A percentile compares a stretch with the other conserved stretches of the same genome.
Evolutionary conservation across 2,329 filamentous ascomycete species (phyloP).

Genomic region (Hypoxylon sp.): DNA sequence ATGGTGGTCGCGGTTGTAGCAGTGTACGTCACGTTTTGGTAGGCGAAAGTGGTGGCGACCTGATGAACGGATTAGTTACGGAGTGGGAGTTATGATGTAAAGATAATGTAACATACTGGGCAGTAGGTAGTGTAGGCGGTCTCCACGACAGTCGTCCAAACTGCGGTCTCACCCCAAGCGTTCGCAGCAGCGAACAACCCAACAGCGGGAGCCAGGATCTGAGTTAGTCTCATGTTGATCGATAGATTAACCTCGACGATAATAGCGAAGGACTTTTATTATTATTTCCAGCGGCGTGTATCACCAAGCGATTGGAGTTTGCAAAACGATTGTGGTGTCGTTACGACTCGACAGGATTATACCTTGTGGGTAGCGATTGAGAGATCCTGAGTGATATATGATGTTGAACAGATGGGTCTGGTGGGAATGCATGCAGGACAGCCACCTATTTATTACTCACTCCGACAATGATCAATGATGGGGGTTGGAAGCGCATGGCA

Average conservation of each 20-base stretch:
- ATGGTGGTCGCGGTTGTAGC: conserved; percentile 60
- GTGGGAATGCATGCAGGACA: conserved; percentile 39
- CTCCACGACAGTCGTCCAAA: conserved; percentile 57
- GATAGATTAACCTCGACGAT: conserved; percentile 39
- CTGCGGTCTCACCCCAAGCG: conserved; percentile 49
- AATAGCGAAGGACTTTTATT: conserved; percentile 44
- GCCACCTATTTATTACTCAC: conserved; percentile 48
- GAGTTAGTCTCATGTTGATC: conserved; percentile 57
- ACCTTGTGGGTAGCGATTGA: conserved; percentile 38
- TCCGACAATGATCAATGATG: conserved; percentile 12
- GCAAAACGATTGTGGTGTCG: conserved; percentile 48
- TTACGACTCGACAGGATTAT: conserved; percentile 41
- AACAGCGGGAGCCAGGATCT: conserved; percentile 53
- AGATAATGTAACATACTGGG: conserved; percentile 56
- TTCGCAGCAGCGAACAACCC: conserved; percentile 53
- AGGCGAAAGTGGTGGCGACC: conserved; percentile 58
- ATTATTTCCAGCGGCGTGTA: conserved; percentile 41
- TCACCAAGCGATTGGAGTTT: conserved; percentile 47
- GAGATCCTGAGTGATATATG: conserved; percentile 46
- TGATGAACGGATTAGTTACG: conserved; percentile 34
- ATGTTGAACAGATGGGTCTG: conserved; percentile 27
- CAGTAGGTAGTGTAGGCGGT: conserved; percentile 61
- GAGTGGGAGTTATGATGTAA: conserved; percentile 5
- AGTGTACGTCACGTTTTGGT: conserved; percentile 62
- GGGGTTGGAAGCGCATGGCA: conserved; percentile 35